Evolutionary conservation across 306 rosid genomes (phyloP), one percentile per base, ranked within the genome.

Genomic region (Gastrolobium villosum): DNA sequence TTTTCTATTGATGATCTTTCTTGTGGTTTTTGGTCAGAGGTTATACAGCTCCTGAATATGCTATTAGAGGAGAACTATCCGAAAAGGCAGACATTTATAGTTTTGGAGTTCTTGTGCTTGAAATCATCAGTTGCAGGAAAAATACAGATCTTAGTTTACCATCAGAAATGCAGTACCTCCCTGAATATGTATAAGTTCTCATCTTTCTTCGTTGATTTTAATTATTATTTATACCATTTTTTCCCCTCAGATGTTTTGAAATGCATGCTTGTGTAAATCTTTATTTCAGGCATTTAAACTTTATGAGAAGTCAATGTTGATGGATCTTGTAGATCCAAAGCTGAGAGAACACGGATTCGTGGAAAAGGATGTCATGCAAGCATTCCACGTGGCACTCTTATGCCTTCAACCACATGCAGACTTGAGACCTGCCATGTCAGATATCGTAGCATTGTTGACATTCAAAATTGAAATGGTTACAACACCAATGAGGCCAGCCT

Each of bases 11-110:
- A 35, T 30, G 59, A 46, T 72, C 36, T 48, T 75, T 59, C 11
- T 80, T 61, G 56, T 20, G 34, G 34, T 10, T 14, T 77, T 70
- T 77, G 54, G 31, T 61, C 76, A 92, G 97, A 86, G 99, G 97
- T 46, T 94, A 94, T 75, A 85, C 95, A 7, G 99, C 97, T 74
- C 97, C 99, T 1, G 97, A 94, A 84, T 94, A 94, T 81, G 99
- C 97, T n/a, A 87, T 89, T 35, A 87, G 89, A 78, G 97, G 97
- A 81, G 97, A 94, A 75, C 13, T 94, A 43, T 90, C 99, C 0
- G 99, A 88, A 80, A 92, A 92, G 81, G 97, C 97, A 50, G 97
- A 94, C 77, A 89, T 92, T 49, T 94, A 94, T 75, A 90, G 97
- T 80, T 92, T 92, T 86, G 97, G 97, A 80, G 99, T 94, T 84